These are phyloP conservation scores for Parmelia sp. DNA, from an alignment of 495 filamentous ascomycete genomes.

Conservation along the genomic window DNA sequence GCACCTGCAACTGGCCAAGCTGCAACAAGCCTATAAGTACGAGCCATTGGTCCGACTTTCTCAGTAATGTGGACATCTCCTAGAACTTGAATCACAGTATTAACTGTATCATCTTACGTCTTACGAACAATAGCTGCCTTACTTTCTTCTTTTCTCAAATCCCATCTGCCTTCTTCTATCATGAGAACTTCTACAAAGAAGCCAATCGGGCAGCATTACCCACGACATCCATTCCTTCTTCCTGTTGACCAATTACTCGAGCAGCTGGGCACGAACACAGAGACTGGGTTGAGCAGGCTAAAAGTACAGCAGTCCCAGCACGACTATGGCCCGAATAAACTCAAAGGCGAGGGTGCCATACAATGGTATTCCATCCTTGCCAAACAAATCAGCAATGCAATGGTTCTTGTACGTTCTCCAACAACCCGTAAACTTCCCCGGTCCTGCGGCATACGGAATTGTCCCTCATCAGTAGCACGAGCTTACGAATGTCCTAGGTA, in stretches of 20 bases:
- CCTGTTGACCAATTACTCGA: constrained; percentile 46
- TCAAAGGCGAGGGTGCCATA: constrained; percentile 54
- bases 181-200: not conserved
- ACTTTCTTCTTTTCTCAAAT: not conserved
- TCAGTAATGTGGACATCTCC: too few species aligned
- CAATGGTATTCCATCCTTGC: constrained; percentile 60
- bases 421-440: not conserved
- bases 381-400: constrained; percentile 61
- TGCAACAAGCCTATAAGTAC: not conserved
- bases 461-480: not conserved
- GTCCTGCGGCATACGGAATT: not conserved
- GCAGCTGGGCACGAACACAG: constrained; percentile 48
- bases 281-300: constrained; percentile 49
- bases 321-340: constrained; percentile 54
- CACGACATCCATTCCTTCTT: constrained; percentile 25
- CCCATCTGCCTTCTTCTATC: not conserved
- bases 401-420: constrained; percentile 50
- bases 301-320: constrained; percentile 45
- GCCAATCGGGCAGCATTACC: constrained; percentile 15
- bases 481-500: constrained; percentile 44
- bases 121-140: not conserved
- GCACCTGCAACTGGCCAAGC: not conserved
- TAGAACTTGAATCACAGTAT: too few species aligned
- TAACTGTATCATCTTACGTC: too few species aligned
- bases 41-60: not conserved